A percentile compares a stretch with the other conserved stretches of the same genome.
These are phyloP conservation scores for Cornus florida DNA, from an alignment of 148 eudicot species.

Conservation along the genomic window DNA sequence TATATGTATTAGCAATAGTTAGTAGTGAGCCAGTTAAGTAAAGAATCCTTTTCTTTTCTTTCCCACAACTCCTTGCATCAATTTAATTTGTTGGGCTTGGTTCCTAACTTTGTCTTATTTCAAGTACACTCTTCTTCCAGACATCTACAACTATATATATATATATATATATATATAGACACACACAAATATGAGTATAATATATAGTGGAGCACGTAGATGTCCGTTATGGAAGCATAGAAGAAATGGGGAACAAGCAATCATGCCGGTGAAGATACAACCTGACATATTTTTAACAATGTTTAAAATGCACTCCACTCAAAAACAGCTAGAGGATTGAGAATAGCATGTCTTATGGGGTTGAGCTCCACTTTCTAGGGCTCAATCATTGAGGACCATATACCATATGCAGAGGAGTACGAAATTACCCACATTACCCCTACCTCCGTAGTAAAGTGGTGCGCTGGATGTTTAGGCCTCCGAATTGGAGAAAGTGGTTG, in stretches of 20 bases:
- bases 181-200: background rate
- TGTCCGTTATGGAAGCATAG: slow-evolving; percentile 12
- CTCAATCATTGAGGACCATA: slow-evolving; percentile 13
- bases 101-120: background rate
- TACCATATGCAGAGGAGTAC: background rate
- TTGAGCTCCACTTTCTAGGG: slow-evolving; percentile 23
- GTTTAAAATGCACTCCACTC: slow-evolving; percentile 20
- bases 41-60: slow-evolving; percentile 13
- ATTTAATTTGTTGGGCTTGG: background rate
- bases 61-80: slow-evolving; percentile 3
- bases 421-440: too few relatives aligned
- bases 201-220: background rate
- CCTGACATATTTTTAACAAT: background rate
- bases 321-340: background rate
- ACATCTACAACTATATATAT: background rate
- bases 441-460: too few relatives aligned
- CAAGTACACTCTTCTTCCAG: background rate
- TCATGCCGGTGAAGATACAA: slow-evolving; percentile 3
- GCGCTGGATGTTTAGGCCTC: too few relatives aligned
- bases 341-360: slow-evolving; percentile 19
- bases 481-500: too few relatives aligned
- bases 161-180: background rate
- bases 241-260: slow-evolving; percentile 17
- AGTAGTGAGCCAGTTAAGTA: slow-evolving; percentile 8
- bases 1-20: background rate